These are phyloP conservation scores for Chrysanthemum lavandulifolium DNA, from an alignment of 129 eudicot genomes.

Conservation along the genomic window DNA sequence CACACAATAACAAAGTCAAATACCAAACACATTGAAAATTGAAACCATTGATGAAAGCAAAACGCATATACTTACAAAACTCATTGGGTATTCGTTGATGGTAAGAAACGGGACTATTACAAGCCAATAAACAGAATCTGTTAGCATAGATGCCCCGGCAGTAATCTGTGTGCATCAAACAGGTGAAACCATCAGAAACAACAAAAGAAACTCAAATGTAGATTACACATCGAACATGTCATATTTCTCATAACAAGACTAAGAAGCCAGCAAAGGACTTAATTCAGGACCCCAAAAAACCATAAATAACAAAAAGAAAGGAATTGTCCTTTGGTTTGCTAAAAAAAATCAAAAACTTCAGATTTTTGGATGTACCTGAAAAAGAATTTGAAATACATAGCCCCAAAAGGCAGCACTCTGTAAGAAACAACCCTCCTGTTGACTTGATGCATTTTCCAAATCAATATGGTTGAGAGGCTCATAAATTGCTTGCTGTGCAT, in stretches of 20 bases:
- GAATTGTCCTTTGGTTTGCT: not conserved
- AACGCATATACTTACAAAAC: conserved; percentile 49
- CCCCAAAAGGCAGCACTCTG: conserved; percentile 39
- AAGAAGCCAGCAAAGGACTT: not conserved
- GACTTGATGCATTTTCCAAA: conserved; percentile 32
- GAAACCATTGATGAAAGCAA: conserved; percentile 12
- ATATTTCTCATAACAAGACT: not conserved
- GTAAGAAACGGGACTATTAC: conserved; percentile 73
- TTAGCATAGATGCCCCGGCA: conserved; percentile 83
- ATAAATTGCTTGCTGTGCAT: conserved; percentile 49
- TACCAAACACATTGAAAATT: conserved; percentile 2
- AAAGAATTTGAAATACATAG: conserved; percentile 56
- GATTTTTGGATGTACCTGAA: conserved; percentile 46
- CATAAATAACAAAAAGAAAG: conserved; percentile 14
- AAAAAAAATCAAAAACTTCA: conserved; percentile 4
- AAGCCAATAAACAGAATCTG: conserved; percentile 78
- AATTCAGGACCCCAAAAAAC: conserved; percentile 1
- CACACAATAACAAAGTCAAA: not conserved
- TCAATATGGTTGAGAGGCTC: conserved; percentile 41
- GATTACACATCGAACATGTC: conserved; percentile 10
- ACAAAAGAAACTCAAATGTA: conserved; percentile 14
- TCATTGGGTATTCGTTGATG: conserved; percentile 53
- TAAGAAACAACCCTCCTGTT: conserved; percentile 21
- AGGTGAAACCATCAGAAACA: conserved; percentile 16
- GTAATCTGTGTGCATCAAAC: conserved; percentile 57